Evolutionary conservation across 2,329 filamentous ascomycete species (phyloP), one percentile per base, ranked within the genome.

Genomic region (Gliomastix tumulicola): DNA sequence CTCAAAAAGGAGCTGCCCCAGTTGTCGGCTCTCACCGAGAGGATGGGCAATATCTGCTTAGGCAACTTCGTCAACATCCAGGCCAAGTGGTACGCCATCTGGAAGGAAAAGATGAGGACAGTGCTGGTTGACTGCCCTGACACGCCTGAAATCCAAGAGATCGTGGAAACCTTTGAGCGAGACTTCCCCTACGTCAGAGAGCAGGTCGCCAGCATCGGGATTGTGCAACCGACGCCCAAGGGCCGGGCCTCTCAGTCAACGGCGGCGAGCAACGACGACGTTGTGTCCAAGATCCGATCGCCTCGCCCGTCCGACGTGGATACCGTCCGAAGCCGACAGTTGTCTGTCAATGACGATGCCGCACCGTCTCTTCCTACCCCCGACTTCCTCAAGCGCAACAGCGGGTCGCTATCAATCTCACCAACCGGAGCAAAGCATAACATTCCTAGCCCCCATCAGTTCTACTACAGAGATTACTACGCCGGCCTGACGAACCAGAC

Each of bases 1-100:
- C 70, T 97, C 41, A 96, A 95, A 60, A 84, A 90, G 46, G 90
- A 97, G 55, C 71, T 98, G 32, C 90, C 90, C 2, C 82, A 82
- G 54, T 72, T 98, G 13, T 94, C 92, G 35, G 63, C 68, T 7
- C 65, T 92, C 44, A 96, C 90, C 2, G 86, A 87, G 43, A 84
- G 82, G 49, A 68, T 96, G 42, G 88, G 92, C 49, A 85, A 88
- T 49, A 82, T 84, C 18, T 90, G 87, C 49, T 70, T 95, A 30
- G 77, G 75, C 39, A 88, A 88, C 49, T 88, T 97, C 51, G 78
- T 96, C 46, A 79, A 84, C 44, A 82, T 94, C 32, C 89, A 96
- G 59, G 74, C 78, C 15, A 72, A 77, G 34, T 98, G 90, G 90
- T 89, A 82, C 55, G 71, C 72, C 38, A 79, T 87, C 27, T 89